These are phyloP conservation scores for Leccinum olivaceopallidum DNA, from an alignment of 768 basidiomycete genomes.

Conservation along the genomic window DNA sequence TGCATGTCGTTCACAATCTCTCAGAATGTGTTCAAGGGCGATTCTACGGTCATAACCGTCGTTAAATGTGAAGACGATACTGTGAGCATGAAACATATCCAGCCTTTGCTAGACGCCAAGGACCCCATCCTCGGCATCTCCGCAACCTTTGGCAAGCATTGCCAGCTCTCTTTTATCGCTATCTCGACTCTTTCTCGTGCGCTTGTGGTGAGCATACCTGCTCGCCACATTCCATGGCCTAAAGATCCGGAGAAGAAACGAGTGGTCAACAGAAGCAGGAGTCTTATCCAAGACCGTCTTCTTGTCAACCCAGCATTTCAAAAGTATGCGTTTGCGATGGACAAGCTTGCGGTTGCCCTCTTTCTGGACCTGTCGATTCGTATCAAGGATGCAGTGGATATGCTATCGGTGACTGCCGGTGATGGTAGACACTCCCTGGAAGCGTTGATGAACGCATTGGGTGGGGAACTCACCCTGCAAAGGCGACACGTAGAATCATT, in stretches of 20 bases:
- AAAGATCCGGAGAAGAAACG: slow-evolving; percentile 1
- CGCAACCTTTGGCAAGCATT: slow-evolving; percentile 39
- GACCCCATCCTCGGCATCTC: slow-evolving; percentile 40
- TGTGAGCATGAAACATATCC: slow-evolving; percentile 25
- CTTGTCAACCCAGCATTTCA: slow-evolving; percentile 28
- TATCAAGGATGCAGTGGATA: slow-evolving; percentile 40
- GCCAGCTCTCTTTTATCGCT: slow-evolving; percentile 38
- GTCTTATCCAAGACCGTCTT: slow-evolving; percentile 33
- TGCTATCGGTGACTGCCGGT: slow-evolving; percentile 34
- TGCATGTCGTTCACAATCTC: slow-evolving; percentile 8
- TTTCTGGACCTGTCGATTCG: slow-evolving; percentile 39
- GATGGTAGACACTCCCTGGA: slow-evolving; percentile 33
- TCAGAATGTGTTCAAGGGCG: background rate
- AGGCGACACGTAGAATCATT: slow-evolving; percentile 29
- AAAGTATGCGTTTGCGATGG: slow-evolving; percentile 49
- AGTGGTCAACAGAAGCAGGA: slow-evolving; percentile 11
- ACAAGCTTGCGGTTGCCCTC: slow-evolving; percentile 42
- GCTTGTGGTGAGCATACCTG: slow-evolving; percentile 36
- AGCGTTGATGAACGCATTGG: slow-evolving; percentile 39
- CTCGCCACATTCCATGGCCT: slow-evolving; percentile 10
- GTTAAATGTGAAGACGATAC: slow-evolving; percentile 26
- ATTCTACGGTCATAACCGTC: slow-evolving; percentile 30
- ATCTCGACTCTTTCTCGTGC: slow-evolving; percentile 38
- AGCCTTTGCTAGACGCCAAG: slow-evolving; percentile 31
- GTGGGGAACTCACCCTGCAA: slow-evolving; percentile 34